phyloP scores from a whole-genome alignment of 2,329 filamentous ascomycete genomes.

The Pestalotiopsis sp. region DNA sequence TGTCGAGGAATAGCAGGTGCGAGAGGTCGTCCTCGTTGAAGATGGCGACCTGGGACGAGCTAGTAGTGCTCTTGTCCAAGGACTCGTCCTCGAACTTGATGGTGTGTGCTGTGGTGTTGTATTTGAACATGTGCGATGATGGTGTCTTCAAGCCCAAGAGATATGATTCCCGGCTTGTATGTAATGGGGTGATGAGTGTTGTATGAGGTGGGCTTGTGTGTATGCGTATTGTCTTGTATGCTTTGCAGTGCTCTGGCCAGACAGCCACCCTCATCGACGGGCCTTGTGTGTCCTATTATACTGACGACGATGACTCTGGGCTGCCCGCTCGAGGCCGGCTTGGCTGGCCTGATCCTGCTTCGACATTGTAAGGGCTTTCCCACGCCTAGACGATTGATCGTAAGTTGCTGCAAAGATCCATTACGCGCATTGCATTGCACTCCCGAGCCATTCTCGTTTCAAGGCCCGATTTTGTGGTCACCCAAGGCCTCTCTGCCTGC shows the following conservation, averaged over 20 bases:
- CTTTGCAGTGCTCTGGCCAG: not conserved
- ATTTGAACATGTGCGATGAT: slow-evolving; percentile 6
- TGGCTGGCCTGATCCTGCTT: not conserved
- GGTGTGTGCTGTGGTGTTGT: not conserved
- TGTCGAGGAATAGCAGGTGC: slow-evolving; percentile 26
- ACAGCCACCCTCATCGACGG: not conserved
- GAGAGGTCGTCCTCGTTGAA: slow-evolving; percentile 33
- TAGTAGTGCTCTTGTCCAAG: slow-evolving; percentile 20
- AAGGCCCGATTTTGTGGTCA: not conserved
- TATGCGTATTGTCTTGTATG: not conserved
- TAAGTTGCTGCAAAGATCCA: not conserved
- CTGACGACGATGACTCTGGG: not conserved
- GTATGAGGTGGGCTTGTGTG: not conserved
- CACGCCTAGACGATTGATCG: not conserved
- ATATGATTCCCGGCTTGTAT: not conserved
- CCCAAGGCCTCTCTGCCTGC: not conserved
- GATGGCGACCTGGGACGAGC: slow-evolving; percentile 22
- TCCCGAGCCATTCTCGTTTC: slow-evolving; percentile 8
- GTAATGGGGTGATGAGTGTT: not conserved
- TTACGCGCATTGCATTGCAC: not conserved
- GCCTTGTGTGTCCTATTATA: not conserved
- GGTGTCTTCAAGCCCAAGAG: not conserved
- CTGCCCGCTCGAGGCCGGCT: not conserved
- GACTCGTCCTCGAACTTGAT: slow-evolving; percentile 17
- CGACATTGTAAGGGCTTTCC: not conserved